Evolutionary conservation across 2,329 filamentous ascomycete genomes (phyloP).

Genomic region (Fusarium sp.): DNA sequence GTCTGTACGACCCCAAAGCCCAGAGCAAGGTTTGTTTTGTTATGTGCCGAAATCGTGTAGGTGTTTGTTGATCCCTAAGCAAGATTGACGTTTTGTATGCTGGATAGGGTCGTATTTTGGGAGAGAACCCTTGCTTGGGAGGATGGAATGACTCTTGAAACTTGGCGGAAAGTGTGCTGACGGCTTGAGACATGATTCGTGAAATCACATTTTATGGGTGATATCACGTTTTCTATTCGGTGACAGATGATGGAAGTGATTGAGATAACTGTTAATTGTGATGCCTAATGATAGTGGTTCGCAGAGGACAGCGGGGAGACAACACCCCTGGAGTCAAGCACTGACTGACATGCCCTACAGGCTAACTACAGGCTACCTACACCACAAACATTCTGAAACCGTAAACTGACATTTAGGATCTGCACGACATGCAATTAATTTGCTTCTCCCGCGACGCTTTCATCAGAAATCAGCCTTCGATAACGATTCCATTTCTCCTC

Average conservation of each 20-base stretch:
- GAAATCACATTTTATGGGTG: background rate
- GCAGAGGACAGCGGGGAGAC: background rate
- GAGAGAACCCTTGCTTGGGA: background rate
- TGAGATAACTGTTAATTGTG: background rate
- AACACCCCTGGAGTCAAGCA: background rate
- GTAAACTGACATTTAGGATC: background rate
- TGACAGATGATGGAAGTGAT: background rate
- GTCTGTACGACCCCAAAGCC: background rate
- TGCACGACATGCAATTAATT: conserved; percentile 3
- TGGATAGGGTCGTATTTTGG: background rate
- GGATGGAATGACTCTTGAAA: background rate
- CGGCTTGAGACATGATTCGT: background rate
- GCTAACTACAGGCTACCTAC: background rate
- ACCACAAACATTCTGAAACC: background rate
- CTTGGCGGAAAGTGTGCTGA: background rate
- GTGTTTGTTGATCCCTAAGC: background rate
- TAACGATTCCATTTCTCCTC: background rate
- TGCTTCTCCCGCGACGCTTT: conserved; percentile 21
- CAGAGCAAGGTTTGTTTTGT: background rate
- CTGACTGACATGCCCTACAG: background rate
- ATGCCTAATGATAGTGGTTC: background rate
- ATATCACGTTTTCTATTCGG: background rate
- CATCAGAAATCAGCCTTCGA: background rate
- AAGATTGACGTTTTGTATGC: background rate
- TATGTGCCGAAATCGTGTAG: background rate